Base-by-base conservation (phyloP, 768 basidiomycete species). In the Hysterangium stoloniferum region DNA sequence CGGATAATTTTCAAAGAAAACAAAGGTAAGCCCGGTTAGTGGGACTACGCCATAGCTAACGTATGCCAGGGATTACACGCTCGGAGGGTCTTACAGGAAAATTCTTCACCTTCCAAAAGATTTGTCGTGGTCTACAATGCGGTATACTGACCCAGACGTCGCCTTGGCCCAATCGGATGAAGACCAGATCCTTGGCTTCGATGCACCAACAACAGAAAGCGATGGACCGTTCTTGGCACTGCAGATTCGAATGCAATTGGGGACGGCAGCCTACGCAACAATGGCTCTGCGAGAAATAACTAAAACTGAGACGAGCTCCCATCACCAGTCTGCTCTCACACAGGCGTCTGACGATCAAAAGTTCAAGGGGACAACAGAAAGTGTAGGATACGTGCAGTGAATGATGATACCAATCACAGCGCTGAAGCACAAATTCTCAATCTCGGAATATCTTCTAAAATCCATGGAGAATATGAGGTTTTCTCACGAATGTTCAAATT, bases 271-370 rank as follows among this genome's bases (percentile, higher is more conserved):
- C 4, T 99, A 97, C 66, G 96, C 96, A 1, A 99, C 96, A 2
- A 99, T 99, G 96, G 95, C 94, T 3, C 65, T 99, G 57, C 80
- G 92, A 35, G 92, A 96, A 68, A 80, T 96, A 37, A 92, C 93
- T 12, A 98, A 95, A 70, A 89, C 86, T 29, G 93, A 97, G 61
- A 97, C 94, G 17, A 92, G 90, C 63, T 84, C 91, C 34, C 91
- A 92, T 59, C 84, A 82, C 68, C 94, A 96, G 62, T 86, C 76
- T n/a, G 70, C 71, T 56, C 72, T 93, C 54, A 93, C 90, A 11
- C 75, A 73, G 46, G 73, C 77, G 28, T 82, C 87, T 19, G 88
- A 86, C 62, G 90, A 93, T 61, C 90, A 93, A 62, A 79, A 79
- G 58, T 90, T 82, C 64, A 77, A 79, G 56, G 81, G 84, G 4